These are phyloP conservation scores for Saccharomyces hybrid DNA, from an alignment of 1,139 yeast genomes.

Conservation along the genomic window DNA sequence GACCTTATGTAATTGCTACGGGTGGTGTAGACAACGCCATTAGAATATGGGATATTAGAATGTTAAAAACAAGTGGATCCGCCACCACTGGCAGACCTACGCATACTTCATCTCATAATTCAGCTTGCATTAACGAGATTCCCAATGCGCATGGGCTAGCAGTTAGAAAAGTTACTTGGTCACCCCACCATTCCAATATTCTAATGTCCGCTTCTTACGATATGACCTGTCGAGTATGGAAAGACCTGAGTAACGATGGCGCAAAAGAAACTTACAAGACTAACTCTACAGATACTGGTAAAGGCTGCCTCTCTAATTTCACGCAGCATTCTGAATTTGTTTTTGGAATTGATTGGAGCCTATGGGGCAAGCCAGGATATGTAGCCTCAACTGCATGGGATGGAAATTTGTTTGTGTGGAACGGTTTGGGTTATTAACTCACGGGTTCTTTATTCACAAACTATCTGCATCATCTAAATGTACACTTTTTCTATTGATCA, in stretches of 20 bases:
- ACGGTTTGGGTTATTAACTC: conserved; percentile 36
- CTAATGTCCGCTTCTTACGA: conserved; percentile 79
- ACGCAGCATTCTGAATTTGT: conserved; percentile 78
- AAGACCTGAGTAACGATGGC: conserved; percentile 53
- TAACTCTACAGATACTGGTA: conserved; percentile 36
- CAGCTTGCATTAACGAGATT: conserved; percentile 50
- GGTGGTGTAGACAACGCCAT: conserved; percentile 85
- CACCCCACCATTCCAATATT: conserved; percentile 73
- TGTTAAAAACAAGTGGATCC: conserved; percentile 46
- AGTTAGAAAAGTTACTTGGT: conserved; percentile 74
- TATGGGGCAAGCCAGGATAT: conserved; percentile 97
- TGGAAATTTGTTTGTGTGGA: conserved; percentile 91
- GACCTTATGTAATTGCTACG: conserved; percentile 69
- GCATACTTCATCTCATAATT: neutral
- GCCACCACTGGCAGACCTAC: conserved; percentile 40
- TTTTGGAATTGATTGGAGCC: conserved; percentile 89
- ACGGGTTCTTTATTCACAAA: neutral
- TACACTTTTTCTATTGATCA: neutral
- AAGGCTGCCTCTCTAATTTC: conserved; percentile 53
- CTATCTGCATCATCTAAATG: neutral
- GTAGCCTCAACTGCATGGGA: conserved; percentile 96
- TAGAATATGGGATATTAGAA: conserved; percentile 81
- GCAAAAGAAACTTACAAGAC: conserved; percentile 41
- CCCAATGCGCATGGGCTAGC: conserved; percentile 81
- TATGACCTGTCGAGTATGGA: conserved; percentile 87